Evolutionary conservation across 257 asterid genomes (phyloP).

Genomic region (Nicotiana attenuata): DNA sequence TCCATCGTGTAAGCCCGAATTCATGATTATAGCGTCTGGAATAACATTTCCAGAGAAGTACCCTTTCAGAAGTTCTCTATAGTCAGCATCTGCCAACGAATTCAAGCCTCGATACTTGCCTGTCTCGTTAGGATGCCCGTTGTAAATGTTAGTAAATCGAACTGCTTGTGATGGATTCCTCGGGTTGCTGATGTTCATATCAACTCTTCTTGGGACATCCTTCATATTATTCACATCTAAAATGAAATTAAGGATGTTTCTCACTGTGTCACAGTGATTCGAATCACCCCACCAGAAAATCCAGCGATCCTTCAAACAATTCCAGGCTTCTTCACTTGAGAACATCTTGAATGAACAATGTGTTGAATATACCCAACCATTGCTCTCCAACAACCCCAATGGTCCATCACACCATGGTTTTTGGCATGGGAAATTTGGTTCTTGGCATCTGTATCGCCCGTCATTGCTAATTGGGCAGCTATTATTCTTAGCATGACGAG

Average conservation of each 20-base stretch:
- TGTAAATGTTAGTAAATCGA: constrained; percentile 75
- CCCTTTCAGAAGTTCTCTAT: constrained; percentile 38
- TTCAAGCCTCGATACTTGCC: constrained; percentile 68
- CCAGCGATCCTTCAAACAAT: constrained; percentile 59
- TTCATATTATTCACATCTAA: constrained; percentile 41
- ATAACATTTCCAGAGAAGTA: constrained; percentile 46
- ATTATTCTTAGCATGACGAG: constrained; percentile 66
- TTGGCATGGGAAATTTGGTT: constrained; percentile 50
- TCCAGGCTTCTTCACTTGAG: constrained; percentile 52
- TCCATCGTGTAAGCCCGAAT: constrained; percentile 89
- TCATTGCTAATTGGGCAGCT: constrained; percentile 53
- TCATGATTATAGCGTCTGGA: constrained; percentile 82
- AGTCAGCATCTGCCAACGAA: constrained; percentile 42
- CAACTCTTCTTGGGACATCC: constrained; percentile 56
- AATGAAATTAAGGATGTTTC: constrained; percentile 66
- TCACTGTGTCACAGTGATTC: constrained; percentile 79
- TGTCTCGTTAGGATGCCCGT: constrained; percentile 63
- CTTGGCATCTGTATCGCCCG: constrained; percentile 79
- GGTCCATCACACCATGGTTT: constrained; percentile 81
- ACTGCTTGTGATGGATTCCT: constrained; percentile 49
- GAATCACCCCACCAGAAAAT: constrained; percentile 99
- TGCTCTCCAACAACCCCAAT: constrained; percentile 68
- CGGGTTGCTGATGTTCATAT: constrained; percentile 74
- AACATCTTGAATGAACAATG: constrained; percentile 86
- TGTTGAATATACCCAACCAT: constrained; percentile 89